A percentile compares a stretch with the other conserved stretches of the same genome.
Conservation (phyloP, 345 rosid genomes). For the Eucalyptus pauciflora region DNA sequence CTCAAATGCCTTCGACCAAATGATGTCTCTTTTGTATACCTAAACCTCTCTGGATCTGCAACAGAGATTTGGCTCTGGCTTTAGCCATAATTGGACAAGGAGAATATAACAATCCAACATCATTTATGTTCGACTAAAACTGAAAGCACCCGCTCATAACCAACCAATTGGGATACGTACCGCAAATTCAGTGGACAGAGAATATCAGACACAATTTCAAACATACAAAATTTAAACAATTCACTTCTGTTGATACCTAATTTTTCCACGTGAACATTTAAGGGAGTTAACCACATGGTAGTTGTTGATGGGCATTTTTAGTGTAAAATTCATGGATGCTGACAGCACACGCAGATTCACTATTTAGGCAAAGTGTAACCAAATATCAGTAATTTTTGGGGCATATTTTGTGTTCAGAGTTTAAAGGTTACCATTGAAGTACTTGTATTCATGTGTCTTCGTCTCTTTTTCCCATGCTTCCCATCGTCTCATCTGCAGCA, state of each 20-base stretch:
- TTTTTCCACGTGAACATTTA: not conserved
- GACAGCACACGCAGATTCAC: not conserved
- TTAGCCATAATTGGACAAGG: not conserved
- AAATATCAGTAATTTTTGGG: not conserved
- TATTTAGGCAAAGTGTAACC: not conserved
- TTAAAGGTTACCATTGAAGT: slow-evolving; percentile 23
- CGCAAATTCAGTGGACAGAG: not conserved
- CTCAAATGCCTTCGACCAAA: slow-evolving; percentile 81
- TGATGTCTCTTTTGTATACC: slow-evolving; percentile 90
- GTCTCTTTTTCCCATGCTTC: slow-evolving; percentile 78
- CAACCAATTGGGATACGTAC: not conserved
- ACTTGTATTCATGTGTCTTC: slow-evolving; percentile 53
- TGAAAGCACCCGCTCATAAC: not conserved
- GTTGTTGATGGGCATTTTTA: not conserved
- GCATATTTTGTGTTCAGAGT: not conserved
- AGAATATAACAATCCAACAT: not conserved
- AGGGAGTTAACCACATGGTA: not conserved
- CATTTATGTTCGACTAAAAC: not conserved
- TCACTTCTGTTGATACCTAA: not conserved
- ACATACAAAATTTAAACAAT: not conserved
- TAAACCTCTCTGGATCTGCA: slow-evolving; percentile 92
- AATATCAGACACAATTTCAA: not conserved
- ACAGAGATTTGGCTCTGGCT: not conserved
- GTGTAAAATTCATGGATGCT: not conserved
- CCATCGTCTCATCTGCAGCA: slow-evolving; percentile 72